Conservation (phyloP, 2,329 filamentous ascomycete genomes). For the Diaporthe helianthi region DNA sequence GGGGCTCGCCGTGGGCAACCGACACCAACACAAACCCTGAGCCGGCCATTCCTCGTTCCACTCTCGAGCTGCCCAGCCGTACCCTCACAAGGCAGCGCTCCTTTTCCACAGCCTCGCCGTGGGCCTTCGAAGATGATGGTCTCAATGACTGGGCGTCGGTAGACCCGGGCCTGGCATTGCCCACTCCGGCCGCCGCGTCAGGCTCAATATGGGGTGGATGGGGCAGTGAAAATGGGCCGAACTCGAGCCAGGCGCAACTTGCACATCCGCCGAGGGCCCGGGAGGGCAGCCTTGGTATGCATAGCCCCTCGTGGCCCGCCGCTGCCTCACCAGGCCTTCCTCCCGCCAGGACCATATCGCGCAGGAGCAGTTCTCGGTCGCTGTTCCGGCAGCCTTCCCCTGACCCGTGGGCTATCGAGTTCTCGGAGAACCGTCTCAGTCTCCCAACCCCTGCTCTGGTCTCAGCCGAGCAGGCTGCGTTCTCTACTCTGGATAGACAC, state of each 20-base stretch:
- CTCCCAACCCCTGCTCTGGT: conserved; percentile 29
- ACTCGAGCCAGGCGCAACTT: conserved; percentile 39
- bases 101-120: conserved; percentile 46
- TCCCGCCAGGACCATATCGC: conserved; percentile 38
- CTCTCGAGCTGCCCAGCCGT: conserved; percentile 43
- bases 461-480: conserved; percentile 32
- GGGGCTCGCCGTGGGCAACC: conserved; percentile 66
- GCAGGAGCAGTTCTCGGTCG: conserved; percentile 33
- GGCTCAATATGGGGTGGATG: conserved; percentile 44
- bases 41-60: conserved; percentile 51
- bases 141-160: conserved; percentile 49
- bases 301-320: conserved; percentile 51
- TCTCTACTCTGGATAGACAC: conserved; percentile 31
- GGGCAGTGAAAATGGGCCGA: conserved; percentile 35
- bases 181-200: conserved; percentile 35
- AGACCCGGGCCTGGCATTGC: conserved; percentile 39
- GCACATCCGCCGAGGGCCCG: conserved; percentile 40
- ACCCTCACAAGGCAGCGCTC: conserved; percentile 42
- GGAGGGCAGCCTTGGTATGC: conserved; percentile 44
- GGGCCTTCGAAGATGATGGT: conserved; percentile 49
- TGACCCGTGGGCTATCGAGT: conserved; percentile 51
- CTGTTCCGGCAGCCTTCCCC: conserved; percentile 46
- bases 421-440: conserved; percentile 36
- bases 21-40: conserved; percentile 42
- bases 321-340: conserved; percentile 46